A percentile compares a stretch with the other conserved stretches of the same genome.
Evolutionary conservation across 306 rosid genomes (phyloP).

Genomic region (Cucumis sativus): DNA sequence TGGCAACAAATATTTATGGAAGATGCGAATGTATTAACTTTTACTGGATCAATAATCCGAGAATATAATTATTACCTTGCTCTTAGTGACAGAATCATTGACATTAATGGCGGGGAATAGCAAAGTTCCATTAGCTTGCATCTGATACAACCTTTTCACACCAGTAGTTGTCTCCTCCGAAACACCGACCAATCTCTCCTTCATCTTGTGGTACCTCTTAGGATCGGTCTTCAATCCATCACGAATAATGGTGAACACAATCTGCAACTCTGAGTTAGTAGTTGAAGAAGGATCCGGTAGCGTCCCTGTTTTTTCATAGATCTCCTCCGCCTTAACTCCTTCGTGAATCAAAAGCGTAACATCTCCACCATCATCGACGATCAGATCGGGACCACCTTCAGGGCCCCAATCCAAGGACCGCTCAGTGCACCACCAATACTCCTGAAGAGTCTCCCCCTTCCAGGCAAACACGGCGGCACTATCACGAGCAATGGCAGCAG

Average conservation of each 20-base stretch:
- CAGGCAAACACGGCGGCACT: constrained; percentile 86
- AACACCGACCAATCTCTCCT: constrained; percentile 74
- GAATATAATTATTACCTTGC: constrained; percentile 46
- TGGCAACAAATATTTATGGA: neutral
- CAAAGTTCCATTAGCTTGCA: constrained; percentile 61
- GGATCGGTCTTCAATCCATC: constrained; percentile 80
- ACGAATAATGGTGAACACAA: constrained; percentile 53
- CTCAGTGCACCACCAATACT: constrained; percentile 99
- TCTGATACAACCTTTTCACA: constrained; percentile 94
- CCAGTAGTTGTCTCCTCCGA: constrained; percentile 98
- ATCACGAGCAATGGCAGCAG: constrained; percentile 87
- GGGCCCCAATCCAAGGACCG: constrained; percentile 91
- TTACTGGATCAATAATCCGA: neutral
- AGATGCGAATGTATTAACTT: neutral
- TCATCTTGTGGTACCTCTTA: constrained; percentile 83
- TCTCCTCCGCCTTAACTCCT: constrained; percentile 83
- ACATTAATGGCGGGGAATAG: constrained; percentile 94
- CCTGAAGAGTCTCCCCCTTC: constrained; percentile 95
- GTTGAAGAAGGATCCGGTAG: constrained; percentile 62
- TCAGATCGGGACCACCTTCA: constrained; percentile 76
- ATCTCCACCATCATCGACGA: constrained; percentile 93
- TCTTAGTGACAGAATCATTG: constrained; percentile 93
- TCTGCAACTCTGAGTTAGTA: constrained; percentile 72
- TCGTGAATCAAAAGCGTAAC: constrained; percentile 74
- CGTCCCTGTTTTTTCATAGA: constrained; percentile 37